These are phyloP conservation scores for Alopecurus myosuroides DNA, from an alignment of 176 grass and related monocot genomes.

Conservation along the genomic window DNA sequence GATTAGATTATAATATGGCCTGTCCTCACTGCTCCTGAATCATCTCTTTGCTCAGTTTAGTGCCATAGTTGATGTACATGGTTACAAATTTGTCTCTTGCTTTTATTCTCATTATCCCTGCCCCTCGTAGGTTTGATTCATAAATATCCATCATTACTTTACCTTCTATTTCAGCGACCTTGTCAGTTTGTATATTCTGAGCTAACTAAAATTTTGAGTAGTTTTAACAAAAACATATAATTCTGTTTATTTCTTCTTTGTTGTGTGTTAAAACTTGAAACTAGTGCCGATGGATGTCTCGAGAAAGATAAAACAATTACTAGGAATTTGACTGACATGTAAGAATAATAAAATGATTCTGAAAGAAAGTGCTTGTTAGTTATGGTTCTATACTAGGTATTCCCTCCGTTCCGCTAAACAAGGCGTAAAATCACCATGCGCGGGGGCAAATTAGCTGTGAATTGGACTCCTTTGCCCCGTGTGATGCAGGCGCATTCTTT, in stretches of 20 bases:
- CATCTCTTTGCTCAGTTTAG: slow-evolving; percentile 4
- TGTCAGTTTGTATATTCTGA: slow-evolving; percentile 13
- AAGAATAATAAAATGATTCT: not conserved
- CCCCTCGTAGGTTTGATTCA: not conserved
- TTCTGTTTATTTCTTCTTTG: not conserved
- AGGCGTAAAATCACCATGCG: too few relatives aligned
- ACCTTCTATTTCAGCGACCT: not conserved
- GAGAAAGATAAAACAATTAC: not conserved
- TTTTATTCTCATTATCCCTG: slow-evolving; percentile 11
- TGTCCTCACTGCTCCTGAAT: slow-evolving; percentile 6
- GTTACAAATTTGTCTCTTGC: not conserved
- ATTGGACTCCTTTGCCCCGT: too few relatives aligned
- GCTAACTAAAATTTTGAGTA: not conserved
- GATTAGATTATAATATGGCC: not conserved
- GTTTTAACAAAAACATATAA: not conserved
- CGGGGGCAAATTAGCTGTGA: too few relatives aligned
- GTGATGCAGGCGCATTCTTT: too few relatives aligned
- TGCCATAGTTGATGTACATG: slow-evolving; percentile 2
- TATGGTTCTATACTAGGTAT: not conserved
- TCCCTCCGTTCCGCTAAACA: too few relatives aligned
- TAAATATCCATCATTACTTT: not conserved
- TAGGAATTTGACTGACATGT: not conserved
- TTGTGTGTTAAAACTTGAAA: not conserved
- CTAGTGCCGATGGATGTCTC: not conserved
- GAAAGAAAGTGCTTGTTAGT: not conserved